phyloP scores from a whole-genome alignment of 2,329 filamentous ascomycete genomes.

The Sphaerulina populicola region DNA sequence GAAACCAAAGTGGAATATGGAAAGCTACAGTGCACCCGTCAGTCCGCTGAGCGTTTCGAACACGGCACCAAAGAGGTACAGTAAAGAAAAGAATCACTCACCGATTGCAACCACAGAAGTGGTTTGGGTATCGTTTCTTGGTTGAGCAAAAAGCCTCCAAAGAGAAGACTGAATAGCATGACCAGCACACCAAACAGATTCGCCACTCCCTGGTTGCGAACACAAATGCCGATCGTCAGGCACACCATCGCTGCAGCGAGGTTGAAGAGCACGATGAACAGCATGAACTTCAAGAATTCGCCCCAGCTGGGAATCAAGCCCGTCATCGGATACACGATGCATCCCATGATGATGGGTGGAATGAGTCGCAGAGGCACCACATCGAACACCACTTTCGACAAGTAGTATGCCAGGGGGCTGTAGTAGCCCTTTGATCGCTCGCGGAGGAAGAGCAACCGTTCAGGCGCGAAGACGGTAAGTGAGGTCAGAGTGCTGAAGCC shows the following conservation, averaged over 20 bases:
- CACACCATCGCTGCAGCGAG: conserved; percentile 88
- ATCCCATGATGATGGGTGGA: conserved; percentile 87
- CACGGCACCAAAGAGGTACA: no score
- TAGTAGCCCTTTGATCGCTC: conserved; percentile 98
- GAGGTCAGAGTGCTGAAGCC: conserved; percentile 94
- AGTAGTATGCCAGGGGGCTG: conserved; percentile 84
- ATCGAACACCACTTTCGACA: conserved; percentile 95
- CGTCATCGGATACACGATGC: conserved; percentile 97
- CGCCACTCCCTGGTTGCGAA: conserved; percentile 82
- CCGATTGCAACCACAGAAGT: conserved; percentile 79
- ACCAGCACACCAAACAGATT: conserved; percentile 90
- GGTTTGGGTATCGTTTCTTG: conserved; percentile 82
- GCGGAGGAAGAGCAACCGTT: conserved; percentile 81
- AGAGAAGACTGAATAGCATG: conserved; percentile 94
- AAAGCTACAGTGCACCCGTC: conserved; percentile 47
- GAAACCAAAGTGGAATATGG: conserved; percentile 97
- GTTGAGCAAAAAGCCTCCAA: conserved; percentile 88
- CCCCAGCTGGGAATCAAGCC: conserved; percentile 72
- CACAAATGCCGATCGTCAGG: conserved; percentile 91
- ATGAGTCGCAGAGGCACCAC: conserved; percentile 90
- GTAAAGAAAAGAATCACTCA: conserved; percentile 36
- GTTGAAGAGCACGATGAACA: conserved; percentile 92
- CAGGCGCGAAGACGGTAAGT: conserved; percentile 83
- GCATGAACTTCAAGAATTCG: conserved; percentile 84
- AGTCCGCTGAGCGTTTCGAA: conserved; percentile 26